A percentile compares a stretch with the other conserved stretches of the same genome.
Evolutionary conservation across 768 basidiomycete species (phyloP).

Genomic region (Mycena vulgaris): DNA sequence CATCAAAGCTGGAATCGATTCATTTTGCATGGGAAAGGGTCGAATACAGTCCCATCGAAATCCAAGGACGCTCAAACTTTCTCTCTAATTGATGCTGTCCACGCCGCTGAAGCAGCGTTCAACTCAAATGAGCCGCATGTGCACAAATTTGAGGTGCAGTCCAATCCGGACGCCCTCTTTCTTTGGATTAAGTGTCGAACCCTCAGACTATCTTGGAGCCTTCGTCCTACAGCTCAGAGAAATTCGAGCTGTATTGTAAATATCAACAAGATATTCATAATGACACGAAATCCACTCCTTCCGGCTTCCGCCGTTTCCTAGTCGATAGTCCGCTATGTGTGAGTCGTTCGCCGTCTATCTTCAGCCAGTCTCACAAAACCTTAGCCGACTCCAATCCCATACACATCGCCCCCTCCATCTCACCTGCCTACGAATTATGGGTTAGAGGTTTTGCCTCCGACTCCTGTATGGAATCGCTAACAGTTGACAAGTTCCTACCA

Average conservation of each 20-base stretch:
- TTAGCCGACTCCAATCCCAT: slow-evolving; percentile 76
- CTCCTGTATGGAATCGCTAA: neutral
- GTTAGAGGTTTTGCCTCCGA: neutral
- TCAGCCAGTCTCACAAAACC: too few relatives aligned
- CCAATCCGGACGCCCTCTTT: too few relatives aligned
- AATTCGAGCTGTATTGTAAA: slow-evolving; percentile 80
- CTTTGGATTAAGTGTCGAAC: neutral
- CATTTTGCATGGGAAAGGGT: slow-evolving; percentile 62
- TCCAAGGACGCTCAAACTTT: slow-evolving; percentile 51
- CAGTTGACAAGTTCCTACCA: slow-evolving; percentile 77
- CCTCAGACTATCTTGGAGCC: slow-evolving; percentile 81
- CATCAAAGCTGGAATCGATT: slow-evolving; percentile 79
- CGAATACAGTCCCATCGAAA: slow-evolving; percentile 42
- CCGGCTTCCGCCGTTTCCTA: slow-evolving; percentile 80
- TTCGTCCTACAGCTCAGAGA: slow-evolving; percentile 84
- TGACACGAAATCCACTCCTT: slow-evolving; percentile 67
- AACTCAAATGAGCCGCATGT: slow-evolving; percentile 45
- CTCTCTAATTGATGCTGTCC: slow-evolving; percentile 65
- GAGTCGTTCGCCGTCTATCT: slow-evolving; percentile 19
- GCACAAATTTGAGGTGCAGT: slow-evolving; percentile 74
- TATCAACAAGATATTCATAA: slow-evolving; percentile 89
- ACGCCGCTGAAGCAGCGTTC: slow-evolving; percentile 66
- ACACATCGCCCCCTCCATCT: slow-evolving; percentile 59
- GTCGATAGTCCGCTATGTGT: slow-evolving; percentile 85
- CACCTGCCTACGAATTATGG: slow-evolving; percentile 87